Conservation (phyloP, 768 basidiomycete species). For the Boletellus emodensis region DNA sequence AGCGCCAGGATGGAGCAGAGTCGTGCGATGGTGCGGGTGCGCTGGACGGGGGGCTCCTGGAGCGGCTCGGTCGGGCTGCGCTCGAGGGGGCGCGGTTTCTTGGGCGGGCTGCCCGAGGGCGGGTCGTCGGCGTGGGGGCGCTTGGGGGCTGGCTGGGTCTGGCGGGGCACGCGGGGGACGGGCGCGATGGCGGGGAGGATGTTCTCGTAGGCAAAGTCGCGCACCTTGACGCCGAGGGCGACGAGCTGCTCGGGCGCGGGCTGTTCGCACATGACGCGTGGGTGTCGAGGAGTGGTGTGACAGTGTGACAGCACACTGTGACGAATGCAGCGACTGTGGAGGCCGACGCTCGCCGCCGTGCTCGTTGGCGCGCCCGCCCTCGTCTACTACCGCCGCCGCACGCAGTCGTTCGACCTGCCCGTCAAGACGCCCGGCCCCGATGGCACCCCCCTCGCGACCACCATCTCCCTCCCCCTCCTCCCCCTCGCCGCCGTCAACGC, state of each 20-base stretch:
- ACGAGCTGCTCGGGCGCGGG: constrained; percentile 31
- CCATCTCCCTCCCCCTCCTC: constrained; percentile 51
- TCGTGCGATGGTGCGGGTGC: constrained; percentile 19
- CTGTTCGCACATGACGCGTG: constrained; percentile 22
- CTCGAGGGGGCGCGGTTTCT: constrained; percentile 27
- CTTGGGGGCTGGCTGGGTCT: constrained; percentile 45
- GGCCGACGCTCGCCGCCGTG: constrained; percentile 53
- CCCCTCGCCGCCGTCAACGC: constrained; percentile 52
- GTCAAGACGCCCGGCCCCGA: constrained; percentile 52
- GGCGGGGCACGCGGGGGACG: constrained; percentile 44
- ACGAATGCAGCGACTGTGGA: constrained; percentile 61
- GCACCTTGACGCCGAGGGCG: constrained; percentile 39
- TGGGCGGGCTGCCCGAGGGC: constrained; percentile 2
- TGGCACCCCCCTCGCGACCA: constrained; percentile 56
- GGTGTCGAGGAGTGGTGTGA: too few relatives aligned
- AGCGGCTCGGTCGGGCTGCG: constrained; percentile 35
- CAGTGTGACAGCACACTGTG: too few relatives aligned
- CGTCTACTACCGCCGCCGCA: constrained; percentile 47
- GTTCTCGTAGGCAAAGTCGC: constrained; percentile 69
- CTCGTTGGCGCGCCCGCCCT: constrained; percentile 58
- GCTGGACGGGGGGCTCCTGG: constrained; percentile 17
- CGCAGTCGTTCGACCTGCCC: constrained; percentile 56
- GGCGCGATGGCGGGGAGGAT: constrained; percentile 58
- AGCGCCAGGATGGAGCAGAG: constrained; percentile 16
- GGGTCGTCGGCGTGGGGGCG: constrained; percentile 34